Evolutionary conservation across 2,329 filamentous ascomycete species (phyloP), one percentile per base, ranked within the genome.

Genomic region (Sporothrix luriei): DNA sequence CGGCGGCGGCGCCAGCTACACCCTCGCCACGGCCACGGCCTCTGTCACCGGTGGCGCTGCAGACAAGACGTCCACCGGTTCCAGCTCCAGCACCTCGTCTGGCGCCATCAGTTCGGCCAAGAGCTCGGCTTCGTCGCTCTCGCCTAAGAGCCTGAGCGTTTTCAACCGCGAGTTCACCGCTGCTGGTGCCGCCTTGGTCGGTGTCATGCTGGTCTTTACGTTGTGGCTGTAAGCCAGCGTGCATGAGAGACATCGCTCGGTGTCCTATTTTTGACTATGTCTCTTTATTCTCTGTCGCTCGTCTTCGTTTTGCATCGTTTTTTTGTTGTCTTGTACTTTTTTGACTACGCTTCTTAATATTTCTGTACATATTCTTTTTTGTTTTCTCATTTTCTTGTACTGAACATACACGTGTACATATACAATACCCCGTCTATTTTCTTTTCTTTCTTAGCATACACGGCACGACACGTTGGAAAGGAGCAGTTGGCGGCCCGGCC

Each of bases 141-240:
- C 59, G 6, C 51, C 57, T 26, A 77, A 79, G 68, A 82, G 81
- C 70, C 78, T 80, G 14, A 83, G 82, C 5, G 79, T 80, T 48
- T 80, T 80, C 19, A 81, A 79, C 69, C 82, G 80, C 74, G 81
- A 84, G 72, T 79, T 85, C 66, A 80, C 82, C 4, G 82, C 82
- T 19, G 85, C 85, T 82, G 79, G 80, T 33, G 79, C 80, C n/a
- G 84, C 79, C 3, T 75, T 86, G 10, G 80, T 82, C 1, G 80
- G 78, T 46, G 82, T 86, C n/a, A 84, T 85, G 83, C 76, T 85
- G 71, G 78, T 84, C 52, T 84, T 85, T 72, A 80, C 83, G 46
- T 79, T 84, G 71, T 85, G 83, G 81, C 75, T 85, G 70, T 84
- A 77, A 79, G 38, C 3, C 3, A 14, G 33, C 6, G 0, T 33